Evolutionary conservation across 768 basidiomycete genomes (phyloP), one percentile per base, ranked within the genome.

Genomic region (Brasilioporus rufonigricans): DNA sequence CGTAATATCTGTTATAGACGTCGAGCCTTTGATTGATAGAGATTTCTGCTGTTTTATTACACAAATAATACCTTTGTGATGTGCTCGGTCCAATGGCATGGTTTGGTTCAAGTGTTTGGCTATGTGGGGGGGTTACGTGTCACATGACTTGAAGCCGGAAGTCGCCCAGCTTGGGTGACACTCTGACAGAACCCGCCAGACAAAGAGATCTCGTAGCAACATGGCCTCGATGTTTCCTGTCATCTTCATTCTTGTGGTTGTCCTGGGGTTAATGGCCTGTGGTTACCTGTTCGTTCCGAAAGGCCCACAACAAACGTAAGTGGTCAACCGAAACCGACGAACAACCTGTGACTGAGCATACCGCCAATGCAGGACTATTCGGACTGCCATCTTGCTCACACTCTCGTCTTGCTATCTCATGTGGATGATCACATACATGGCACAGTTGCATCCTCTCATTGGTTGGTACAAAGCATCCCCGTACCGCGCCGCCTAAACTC

Each of bases 391-490:
- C 45, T 77, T 92, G 75, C 81, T 98, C 57, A 81, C 90, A 3
- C 72, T 98, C 18, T 76, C 83, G 4, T 87, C 82, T 52, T 95
- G 91, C 73, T 98, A 94, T 76, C 82, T 98, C 63, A 87, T 98
- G 85, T 98, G 95, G 95, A 88, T 88, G 75, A 84, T 96, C 66
- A 94, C 95, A n/a, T 98, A 96, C 73, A 79, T 97, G 69, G 93
- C 94, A 1, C 95, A 98, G 67, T 71, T 97, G 48, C 86, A 98
- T 67, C 95, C 95, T 35, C 79, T 98, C 48, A 85, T 96, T 65
- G 74, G 95, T 95, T 60, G 57, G 84, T 74, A n/a, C n/a, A 35
- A 13, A 16, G 0, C 4, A 12, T 29, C 39, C 3, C 14, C 23
- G 12, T 10, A 31, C 16, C 13, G 13, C 12, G 9, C 18, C 14